phyloP scores from a whole-genome alignment of 2,329 filamentous ascomycete genomes.

The Epicoccum nigrum region DNA sequence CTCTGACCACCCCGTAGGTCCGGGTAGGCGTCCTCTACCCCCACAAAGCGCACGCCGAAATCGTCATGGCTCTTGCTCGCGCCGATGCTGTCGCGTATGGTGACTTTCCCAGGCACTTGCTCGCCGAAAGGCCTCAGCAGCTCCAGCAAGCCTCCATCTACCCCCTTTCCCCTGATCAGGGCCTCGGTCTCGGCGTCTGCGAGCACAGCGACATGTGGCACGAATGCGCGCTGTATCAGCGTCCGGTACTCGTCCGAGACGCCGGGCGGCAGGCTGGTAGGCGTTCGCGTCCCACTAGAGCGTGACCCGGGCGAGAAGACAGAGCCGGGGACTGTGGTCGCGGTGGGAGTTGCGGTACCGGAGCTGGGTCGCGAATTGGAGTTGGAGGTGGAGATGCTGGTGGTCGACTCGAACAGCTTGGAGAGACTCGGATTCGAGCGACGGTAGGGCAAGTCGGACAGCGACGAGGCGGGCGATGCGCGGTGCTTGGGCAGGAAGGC shows the following conservation, averaged over 20 bases:
- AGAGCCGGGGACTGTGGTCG: slow-evolving; percentile 44
- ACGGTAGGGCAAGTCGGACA: slow-evolving; percentile 61
- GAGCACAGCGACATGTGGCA: slow-evolving; percentile 85
- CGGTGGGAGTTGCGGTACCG: slow-evolving; percentile 52
- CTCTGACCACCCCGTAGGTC: slow-evolving; percentile 44
- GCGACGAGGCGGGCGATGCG: slow-evolving; percentile 64
- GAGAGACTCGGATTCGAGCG: slow-evolving; percentile 60
- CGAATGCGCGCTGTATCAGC: slow-evolving; percentile 82
- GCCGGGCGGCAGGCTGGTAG: slow-evolving; percentile 49
- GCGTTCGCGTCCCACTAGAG: slow-evolving; percentile 46
- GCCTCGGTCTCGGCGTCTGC: slow-evolving; percentile 86
- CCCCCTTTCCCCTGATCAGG: slow-evolving; percentile 81
- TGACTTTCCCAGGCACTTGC: slow-evolving; percentile 82
- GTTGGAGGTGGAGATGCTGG: slow-evolving; percentile 47
- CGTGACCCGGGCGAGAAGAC: slow-evolving; percentile 53
- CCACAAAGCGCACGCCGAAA: slow-evolving; percentile 85
- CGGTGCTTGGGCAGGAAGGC: slow-evolving; percentile 66
- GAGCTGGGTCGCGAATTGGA: slow-evolving; percentile 49
- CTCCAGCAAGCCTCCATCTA: slow-evolving; percentile 80
- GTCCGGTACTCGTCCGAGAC: slow-evolving; percentile 62
- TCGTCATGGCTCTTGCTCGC: slow-evolving; percentile 84
- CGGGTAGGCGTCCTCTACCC: slow-evolving; percentile 63
- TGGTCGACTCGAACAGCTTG: slow-evolving; percentile 59
- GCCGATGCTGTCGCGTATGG: slow-evolving; percentile 87
- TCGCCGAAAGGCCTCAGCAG: slow-evolving; percentile 91